Evolutionary conservation across 805 yeast genomes (phyloP), one percentile per base, ranked within the genome.

Genomic region (Lipomyces starkeyi): DNA sequence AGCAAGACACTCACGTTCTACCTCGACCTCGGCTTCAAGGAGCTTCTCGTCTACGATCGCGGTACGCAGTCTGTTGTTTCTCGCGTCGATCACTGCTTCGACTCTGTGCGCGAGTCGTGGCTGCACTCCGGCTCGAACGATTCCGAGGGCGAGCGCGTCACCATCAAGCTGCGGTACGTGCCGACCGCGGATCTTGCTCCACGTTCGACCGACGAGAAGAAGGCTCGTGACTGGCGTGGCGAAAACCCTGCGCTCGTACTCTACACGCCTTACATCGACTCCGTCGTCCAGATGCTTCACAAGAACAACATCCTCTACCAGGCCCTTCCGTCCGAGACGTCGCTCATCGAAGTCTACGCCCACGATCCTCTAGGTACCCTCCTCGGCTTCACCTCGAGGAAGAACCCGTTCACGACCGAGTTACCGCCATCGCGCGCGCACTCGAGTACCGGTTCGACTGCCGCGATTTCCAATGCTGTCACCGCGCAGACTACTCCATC

Each of bases 361-460:
- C 76, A 90, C 32, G 98, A 94, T 77, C 98, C 98, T 8, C 80
- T 93, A 71, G 97, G 97, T 22, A 85, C 86, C 73, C 78, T 93
- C 35, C 77, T 93, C 59, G 98, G 97, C 3, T 92, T 93, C 80
- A 87, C 96, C 25, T 81, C 88, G 2, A 80, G 75, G 53, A 56
- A 63, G 27, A 77, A 77, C 65, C 80, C 81, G 11, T 76, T 75
- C 60, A 63, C 76, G 32, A 35, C 67, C 25, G 52, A 29, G 27
- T 34, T 34, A 11, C 69, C 73, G 8, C 17, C 68, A 20, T 40
- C 59, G 32, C 32, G 49, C 22, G 32, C 27, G 58, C 59, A 37
- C 22, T 63, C 63, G 8, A 43, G 64, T 29, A 62, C 70, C 22
- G 17, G 53, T 56, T 58, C 22, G n/a, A 37, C 40, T 9, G 29